These are phyloP conservation scores for Plasmodium falciparum DNA, from an alignment of 169 alveolate species.

Conservation along the genomic window DNA sequence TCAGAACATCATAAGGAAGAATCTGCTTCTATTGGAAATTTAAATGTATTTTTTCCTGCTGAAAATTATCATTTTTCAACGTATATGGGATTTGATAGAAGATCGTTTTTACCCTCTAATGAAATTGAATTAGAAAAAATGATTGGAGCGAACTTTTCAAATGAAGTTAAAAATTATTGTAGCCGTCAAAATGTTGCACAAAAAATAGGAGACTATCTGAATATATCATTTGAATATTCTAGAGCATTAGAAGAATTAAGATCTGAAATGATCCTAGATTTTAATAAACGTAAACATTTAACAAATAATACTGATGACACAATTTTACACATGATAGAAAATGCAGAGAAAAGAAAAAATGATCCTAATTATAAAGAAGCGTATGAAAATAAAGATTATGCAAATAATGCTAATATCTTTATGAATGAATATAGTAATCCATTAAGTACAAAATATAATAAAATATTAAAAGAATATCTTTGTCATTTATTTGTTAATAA, in stretches of 20 bases:
- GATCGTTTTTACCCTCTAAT: conserved; percentile 20
- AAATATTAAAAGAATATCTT: conserved; percentile 30
- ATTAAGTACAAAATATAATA: conserved; percentile 42
- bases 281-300: conserved; percentile 5
- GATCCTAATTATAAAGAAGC: neutral
- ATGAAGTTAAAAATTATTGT: conserved; percentile 43
- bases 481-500: conserved; percentile 62
- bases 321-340: conserved; percentile 23
- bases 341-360: conserved; percentile 25
- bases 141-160: conserved; percentile 60
- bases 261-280: conserved; percentile 9
- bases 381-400: conserved; percentile 21
- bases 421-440: conserved; percentile 15
- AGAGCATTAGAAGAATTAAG: conserved; percentile 63
- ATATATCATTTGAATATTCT: conserved; percentile 47
- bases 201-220: conserved; percentile 29
- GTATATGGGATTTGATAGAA: conserved; percentile 53
- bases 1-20: too few relatives aligned
- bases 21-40: neutral
- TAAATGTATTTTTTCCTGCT: neutral
- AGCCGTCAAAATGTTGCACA: conserved; percentile 8
- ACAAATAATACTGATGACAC: conserved; percentile 7
- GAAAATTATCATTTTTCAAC: conserved; percentile 60
- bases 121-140: conserved; percentile 52
- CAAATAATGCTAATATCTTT: conserved; percentile 14